A percentile compares a stretch with the other conserved stretches of the same genome.
phyloP scores from a whole-genome alignment of 2,329 filamentous ascomycete genomes.

The Paracoccidioides lutzii region DNA sequence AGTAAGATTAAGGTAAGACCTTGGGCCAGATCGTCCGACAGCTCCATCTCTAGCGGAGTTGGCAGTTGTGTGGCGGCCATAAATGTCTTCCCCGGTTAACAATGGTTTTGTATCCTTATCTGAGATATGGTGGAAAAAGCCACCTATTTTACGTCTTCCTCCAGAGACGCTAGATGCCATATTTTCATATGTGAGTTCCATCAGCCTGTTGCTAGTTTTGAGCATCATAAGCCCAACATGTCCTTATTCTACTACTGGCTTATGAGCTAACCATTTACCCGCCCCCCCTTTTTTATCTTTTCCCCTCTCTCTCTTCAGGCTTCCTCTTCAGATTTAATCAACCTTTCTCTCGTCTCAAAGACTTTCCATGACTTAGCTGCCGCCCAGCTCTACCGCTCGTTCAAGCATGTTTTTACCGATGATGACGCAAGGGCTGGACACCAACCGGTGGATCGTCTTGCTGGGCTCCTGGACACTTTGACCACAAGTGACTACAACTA shows the following conservation, averaged over 20 bases:
- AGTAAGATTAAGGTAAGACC: neutral
- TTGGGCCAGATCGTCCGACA: neutral
- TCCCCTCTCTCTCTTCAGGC: conserved; percentile 6
- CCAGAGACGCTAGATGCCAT: conserved; percentile 20
- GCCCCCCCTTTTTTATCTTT: neutral
- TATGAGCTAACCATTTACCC: neutral
- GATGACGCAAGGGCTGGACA: conserved; percentile 43
- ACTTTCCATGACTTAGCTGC: conserved; percentile 47
- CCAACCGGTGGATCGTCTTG: conserved; percentile 44
- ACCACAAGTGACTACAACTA: conserved; percentile 53
- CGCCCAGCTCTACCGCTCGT: conserved; percentile 45
- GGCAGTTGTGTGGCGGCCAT: neutral
- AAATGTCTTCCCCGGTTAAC: neutral
- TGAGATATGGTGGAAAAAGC: neutral
- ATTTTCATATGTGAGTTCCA: conserved; percentile 19
- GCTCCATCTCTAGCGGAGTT: neutral
- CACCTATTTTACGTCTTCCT: conserved; percentile 17
- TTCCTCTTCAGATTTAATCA: conserved; percentile 15
- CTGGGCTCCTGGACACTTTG: conserved; percentile 48
- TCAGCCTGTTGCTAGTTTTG: neutral
- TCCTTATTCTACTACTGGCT: neutral
- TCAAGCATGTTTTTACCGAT: conserved; percentile 50
- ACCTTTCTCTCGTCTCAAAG: conserved; percentile 45
- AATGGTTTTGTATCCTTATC: neutral
- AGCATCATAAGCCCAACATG: neutral